Conservation (phyloP, 331 rosid species). For the Malus hybrid region DNA sequence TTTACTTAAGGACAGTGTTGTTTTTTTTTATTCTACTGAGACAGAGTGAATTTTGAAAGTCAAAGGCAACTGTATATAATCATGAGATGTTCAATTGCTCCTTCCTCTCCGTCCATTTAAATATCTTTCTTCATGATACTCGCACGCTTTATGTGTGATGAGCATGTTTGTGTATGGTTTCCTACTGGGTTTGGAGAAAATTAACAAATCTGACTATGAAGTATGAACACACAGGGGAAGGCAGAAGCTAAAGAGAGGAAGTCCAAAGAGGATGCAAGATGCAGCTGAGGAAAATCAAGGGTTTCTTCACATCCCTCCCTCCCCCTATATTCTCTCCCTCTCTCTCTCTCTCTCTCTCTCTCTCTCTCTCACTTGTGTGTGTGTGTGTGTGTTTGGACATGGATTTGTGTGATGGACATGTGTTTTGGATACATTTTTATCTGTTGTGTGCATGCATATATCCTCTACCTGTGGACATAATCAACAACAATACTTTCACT, state of each 20-base stretch:
- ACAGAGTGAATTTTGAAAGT: not conserved
- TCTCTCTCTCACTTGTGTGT: not conserved
- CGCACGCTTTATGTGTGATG: not conserved
- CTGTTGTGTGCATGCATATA: not conserved
- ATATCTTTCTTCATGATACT: not conserved
- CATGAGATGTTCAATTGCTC: not conserved
- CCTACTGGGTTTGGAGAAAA: not conserved
- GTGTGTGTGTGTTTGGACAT: not conserved
- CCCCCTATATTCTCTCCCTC: not conserved
- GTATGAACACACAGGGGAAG: not conserved
- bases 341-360: no score
- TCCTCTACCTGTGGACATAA: not conserved
- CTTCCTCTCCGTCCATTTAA: not conserved
- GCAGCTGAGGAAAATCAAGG: not conserved
- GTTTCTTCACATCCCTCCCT: not conserved
- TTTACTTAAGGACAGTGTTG: not conserved
- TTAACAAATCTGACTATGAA: not conserved
- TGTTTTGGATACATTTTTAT: not conserved
- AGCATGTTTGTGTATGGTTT: not conserved
- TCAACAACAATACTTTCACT: not conserved
- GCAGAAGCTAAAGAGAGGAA: not conserved
- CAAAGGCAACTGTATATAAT: not conserved
- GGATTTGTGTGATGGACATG: not conserved
- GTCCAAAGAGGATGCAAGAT: not conserved
- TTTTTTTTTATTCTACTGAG: not conserved